phyloP scores from a whole-genome alignment of 805 yeast species.

The Myxozyma nipponensis region DNA sequence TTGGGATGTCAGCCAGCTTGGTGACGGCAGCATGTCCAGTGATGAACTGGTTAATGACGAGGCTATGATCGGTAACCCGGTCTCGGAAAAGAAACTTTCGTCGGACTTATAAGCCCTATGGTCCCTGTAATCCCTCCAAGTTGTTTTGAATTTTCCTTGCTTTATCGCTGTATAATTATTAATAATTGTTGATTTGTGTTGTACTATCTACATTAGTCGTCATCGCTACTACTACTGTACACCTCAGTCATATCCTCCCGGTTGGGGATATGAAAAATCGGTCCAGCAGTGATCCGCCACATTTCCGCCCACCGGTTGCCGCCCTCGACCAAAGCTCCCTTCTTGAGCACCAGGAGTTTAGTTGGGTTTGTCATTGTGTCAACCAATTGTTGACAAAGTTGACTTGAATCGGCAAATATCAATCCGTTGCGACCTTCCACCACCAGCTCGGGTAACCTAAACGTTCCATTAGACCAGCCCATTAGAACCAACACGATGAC shows the following conservation, averaged over 20 bases:
- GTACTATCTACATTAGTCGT: background rate
- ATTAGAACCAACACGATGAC: background rate
- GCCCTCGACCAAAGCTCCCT: constrained; percentile 75
- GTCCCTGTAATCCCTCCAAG: background rate
- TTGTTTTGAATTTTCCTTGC: background rate
- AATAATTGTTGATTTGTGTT: background rate
- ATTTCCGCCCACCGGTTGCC: constrained; percentile 65
- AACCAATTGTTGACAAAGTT: constrained; percentile 38
- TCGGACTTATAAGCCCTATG: background rate
- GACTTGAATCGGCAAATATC: constrained; percentile 43
- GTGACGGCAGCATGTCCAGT: constrained; percentile 8
- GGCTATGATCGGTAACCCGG: background rate
- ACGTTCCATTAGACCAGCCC: background rate
- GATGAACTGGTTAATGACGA: constrained; percentile 11
- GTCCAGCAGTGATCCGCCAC: constrained; percentile 58
- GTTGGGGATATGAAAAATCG: constrained; percentile 34
- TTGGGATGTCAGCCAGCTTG: constrained; percentile 46
- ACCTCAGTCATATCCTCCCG: constrained; percentile 22
- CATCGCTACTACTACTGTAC: constrained; percentile 23
- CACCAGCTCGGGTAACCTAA: constrained; percentile 62
- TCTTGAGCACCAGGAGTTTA: constrained; percentile 43
- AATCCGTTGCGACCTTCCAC: constrained; percentile 67
- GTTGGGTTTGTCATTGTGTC: constrained; percentile 35
- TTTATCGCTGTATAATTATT: background rate
- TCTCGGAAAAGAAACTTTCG: constrained; percentile 4